Conservation (phyloP, 208 protist genomes). For the Leptomonas pyrrhocoris region DNA sequence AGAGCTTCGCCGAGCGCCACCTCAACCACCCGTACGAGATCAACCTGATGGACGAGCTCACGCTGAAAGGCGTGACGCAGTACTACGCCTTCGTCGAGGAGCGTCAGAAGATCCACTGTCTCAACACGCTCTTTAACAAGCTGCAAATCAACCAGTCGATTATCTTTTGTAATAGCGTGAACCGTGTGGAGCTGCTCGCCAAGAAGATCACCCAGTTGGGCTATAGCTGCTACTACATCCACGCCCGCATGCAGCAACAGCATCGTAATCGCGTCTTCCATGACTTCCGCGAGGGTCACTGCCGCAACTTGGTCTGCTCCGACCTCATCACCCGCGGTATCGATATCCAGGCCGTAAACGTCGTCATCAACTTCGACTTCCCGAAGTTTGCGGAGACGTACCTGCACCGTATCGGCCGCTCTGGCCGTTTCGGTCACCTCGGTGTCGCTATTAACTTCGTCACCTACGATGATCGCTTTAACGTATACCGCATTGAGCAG, state of each 20-base stretch:
- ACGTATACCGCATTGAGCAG: constrained; percentile 98
- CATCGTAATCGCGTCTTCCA: constrained; percentile 99
- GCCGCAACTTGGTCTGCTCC: constrained; percentile 98
- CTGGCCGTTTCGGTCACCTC: constrained; percentile 97
- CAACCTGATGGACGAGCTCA: constrained; percentile 99
- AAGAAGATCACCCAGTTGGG: constrained; percentile 99
- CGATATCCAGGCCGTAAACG: constrained; percentile 99
- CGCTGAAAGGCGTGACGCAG: constrained; percentile 98
- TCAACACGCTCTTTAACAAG: constrained; percentile 99
- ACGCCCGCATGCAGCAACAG: constrained; percentile 98
- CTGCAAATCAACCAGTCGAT: constrained; percentile 99
- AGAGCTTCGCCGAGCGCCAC: constrained; percentile 94
- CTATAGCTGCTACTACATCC: constrained; percentile 99
- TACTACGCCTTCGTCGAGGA: constrained; percentile 99
- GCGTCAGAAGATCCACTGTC: constrained; percentile 99
- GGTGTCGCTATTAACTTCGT: constrained; percentile 99
- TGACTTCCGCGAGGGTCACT: constrained; percentile 98
- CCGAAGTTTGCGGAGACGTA: constrained; percentile 98
- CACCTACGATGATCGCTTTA: constrained; percentile 96
- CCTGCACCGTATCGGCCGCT: constrained; percentile 97
- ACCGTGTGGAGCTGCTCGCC: constrained; percentile 98
- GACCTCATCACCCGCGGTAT: constrained; percentile 99
- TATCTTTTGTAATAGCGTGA: constrained; percentile 99
- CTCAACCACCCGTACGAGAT: constrained; percentile 97
- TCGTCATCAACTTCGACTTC: constrained; percentile 99